Conservation (phyloP, 306 rosid genomes). For the Ceratonia siliqua region DNA sequence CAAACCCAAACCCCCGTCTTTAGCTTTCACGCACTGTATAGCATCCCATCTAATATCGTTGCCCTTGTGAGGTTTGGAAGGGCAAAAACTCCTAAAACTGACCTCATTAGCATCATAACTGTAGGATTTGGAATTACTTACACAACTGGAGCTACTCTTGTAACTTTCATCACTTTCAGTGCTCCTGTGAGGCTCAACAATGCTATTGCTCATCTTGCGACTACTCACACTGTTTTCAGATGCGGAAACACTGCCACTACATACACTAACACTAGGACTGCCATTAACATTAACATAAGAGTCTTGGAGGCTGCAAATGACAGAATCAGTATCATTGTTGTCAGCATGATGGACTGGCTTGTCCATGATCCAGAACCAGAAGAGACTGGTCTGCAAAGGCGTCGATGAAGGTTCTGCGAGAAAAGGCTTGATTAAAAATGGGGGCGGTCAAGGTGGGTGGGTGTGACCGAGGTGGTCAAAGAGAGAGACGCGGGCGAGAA, state of each 20-base stretch:
- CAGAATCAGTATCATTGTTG: constrained; percentile 24
- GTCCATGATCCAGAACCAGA: constrained; percentile 35
- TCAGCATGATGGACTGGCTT: constrained; percentile 20
- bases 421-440: constrained; percentile 7
- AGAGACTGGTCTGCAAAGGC: constrained; percentile 5
- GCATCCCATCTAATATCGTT: constrained; percentile 59
- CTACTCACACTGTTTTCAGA: constrained; percentile 44
- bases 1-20: constrained; percentile 50
- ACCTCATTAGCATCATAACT: constrained; percentile 31
- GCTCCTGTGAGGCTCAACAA: constrained; percentile 30
- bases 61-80: constrained; percentile 63
- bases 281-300: background rate
- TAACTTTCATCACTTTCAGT: constrained; percentile 34
- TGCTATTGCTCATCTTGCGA: constrained; percentile 36
- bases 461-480: constrained; percentile 63
- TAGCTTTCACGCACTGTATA: constrained; percentile 42
- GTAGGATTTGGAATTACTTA: constrained; percentile 31
- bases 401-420: constrained; percentile 21
- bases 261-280: constrained; percentile 43
- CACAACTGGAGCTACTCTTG: constrained; percentile 30
- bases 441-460: constrained; percentile 44
- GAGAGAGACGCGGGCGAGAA: constrained; percentile 50
- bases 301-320: constrained; percentile 15
- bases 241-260: constrained; percentile 39
- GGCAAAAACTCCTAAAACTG: constrained; percentile 38